Conservation (phyloP, 2,329 filamentous ascomycete species). For the Emydomyces testavorans region DNA sequence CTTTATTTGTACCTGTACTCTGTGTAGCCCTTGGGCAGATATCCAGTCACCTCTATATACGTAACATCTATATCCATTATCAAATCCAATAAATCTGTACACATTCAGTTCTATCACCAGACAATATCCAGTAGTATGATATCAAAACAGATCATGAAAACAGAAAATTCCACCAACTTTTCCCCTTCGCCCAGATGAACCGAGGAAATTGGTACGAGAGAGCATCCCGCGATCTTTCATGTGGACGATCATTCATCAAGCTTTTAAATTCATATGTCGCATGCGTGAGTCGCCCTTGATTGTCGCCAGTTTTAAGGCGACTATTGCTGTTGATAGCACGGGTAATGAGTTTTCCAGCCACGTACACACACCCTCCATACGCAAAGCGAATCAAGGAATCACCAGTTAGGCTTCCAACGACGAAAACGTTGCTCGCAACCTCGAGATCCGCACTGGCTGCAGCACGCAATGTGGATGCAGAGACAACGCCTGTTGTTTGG, state of each 20-base stretch:
- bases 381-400: conserved; percentile 51
- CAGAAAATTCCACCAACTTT: conserved; percentile 13
- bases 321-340: not conserved
- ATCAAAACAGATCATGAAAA: conserved; percentile 7
- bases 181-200: conserved; percentile 2
- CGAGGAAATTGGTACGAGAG: not conserved
- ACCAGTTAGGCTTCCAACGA: conserved; percentile 49
- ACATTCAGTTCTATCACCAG: too few species aligned
- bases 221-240: not conserved
- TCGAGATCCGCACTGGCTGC: conserved; percentile 44
- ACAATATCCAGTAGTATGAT: too few species aligned
- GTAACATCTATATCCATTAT: too few species aligned
- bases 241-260: conserved; percentile 8
- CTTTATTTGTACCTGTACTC: too few species aligned
- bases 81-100: too few species aligned
- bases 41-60: too few species aligned
- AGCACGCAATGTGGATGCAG: conserved; percentile 43
- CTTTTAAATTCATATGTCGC: not conserved
- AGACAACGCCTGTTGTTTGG: conserved; percentile 31
- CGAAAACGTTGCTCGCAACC: conserved; percentile 43
- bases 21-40: too few species aligned
- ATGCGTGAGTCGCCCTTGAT: not conserved
- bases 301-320: not conserved
- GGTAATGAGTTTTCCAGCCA: conserved; percentile 42
- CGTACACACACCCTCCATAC: conserved; percentile 47